Evolutionary conservation across 2,329 filamentous ascomycete genomes (phyloP).

Genomic region (Fusarium buharicum): DNA sequence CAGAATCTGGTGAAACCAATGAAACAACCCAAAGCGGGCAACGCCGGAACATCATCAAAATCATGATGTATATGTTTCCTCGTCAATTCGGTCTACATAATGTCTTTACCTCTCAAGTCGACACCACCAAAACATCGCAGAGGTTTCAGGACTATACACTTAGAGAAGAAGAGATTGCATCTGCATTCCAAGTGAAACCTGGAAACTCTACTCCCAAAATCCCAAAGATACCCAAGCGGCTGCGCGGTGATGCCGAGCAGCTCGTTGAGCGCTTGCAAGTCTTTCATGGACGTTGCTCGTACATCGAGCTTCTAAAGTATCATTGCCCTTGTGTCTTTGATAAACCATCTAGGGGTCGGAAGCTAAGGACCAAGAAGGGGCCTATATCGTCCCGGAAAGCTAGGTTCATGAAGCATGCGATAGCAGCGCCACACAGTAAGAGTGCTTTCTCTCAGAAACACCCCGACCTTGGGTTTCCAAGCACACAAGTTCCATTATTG

Average conservation of each 20-base stretch:
- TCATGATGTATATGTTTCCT: constrained; percentile 95
- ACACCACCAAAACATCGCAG: constrained; percentile 74
- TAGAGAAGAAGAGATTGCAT: constrained; percentile 81
- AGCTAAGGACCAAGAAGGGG: constrained; percentile 10
- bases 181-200: constrained; percentile 37
- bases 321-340: constrained; percentile 73
- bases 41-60: constrained; percentile 67
- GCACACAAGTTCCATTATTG: constrained; percentile 13
- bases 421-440: constrained; percentile 25
- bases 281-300: constrained; percentile 79
- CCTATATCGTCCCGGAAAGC: constrained; percentile 3
- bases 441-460: constrained; percentile 11
- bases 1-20: neutral
- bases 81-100: constrained; percentile 91
- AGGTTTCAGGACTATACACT: constrained; percentile 85
- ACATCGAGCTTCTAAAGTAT: constrained; percentile 78
- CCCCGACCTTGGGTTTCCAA: constrained; percentile 5
- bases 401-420: constrained; percentile 4
- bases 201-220: constrained; percentile 16
- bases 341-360: constrained; percentile 9
- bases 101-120: constrained; percentile 79
- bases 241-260: constrained; percentile 69
- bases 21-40: constrained; percentile 28
- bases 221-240: constrained; percentile 68
- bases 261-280: constrained; percentile 76